A percentile compares a stretch with the other conserved stretches of the same genome.
These are phyloP conservation scores for Penicillium nucicola DNA, from an alignment of 495 filamentous ascomycete species.

Conservation along the genomic window DNA sequence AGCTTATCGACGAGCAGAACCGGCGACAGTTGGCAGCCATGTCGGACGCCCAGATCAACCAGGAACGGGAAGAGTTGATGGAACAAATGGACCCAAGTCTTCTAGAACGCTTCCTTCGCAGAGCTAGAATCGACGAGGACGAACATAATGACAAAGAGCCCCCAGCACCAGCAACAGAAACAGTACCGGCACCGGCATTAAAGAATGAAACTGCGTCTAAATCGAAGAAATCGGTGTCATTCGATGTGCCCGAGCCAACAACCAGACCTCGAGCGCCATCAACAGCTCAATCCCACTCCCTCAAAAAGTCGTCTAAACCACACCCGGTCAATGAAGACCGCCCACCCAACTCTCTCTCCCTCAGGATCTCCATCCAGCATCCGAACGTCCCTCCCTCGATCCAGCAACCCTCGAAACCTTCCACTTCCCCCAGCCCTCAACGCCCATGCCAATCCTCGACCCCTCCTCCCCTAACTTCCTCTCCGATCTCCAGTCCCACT, in stretches of 20 bases:
- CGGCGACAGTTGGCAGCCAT: conserved; percentile 68
- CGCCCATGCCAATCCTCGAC: conserved; percentile 66
- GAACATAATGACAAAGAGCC: neutral
- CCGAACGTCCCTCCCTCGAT: conserved; percentile 34
- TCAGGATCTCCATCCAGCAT: conserved; percentile 40
- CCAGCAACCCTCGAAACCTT: conserved; percentile 62
- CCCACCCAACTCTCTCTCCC: conserved; percentile 31
- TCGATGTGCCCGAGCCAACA: conserved; percentile 18
- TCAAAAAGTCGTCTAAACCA: conserved; percentile 1
- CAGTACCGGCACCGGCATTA: no score
- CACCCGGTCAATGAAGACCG: conserved; percentile 29
- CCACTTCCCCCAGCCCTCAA: conserved; percentile 38
- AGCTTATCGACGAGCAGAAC: conserved; percentile 79
- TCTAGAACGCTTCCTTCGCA: conserved; percentile 71
- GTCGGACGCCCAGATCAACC: conserved; percentile 76
- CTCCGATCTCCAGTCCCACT: conserved; percentile 77
- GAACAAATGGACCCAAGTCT: conserved; percentile 63
- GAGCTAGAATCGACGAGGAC: conserved; percentile 74
- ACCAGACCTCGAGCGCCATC: neutral
- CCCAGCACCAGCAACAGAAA: no score
- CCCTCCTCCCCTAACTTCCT: conserved; percentile 81
- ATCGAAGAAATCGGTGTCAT: conserved; percentile 31
- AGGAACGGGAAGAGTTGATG: conserved; percentile 72
- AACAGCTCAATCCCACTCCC: conserved; percentile 2
- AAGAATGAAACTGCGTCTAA: conserved; percentile 5